Percentiles rank a stretch among this genome's conserved stretches.
phyloP scores from a whole-genome alignment of 73 alveolate genomes.

The Uronychia setigera region DNA sequence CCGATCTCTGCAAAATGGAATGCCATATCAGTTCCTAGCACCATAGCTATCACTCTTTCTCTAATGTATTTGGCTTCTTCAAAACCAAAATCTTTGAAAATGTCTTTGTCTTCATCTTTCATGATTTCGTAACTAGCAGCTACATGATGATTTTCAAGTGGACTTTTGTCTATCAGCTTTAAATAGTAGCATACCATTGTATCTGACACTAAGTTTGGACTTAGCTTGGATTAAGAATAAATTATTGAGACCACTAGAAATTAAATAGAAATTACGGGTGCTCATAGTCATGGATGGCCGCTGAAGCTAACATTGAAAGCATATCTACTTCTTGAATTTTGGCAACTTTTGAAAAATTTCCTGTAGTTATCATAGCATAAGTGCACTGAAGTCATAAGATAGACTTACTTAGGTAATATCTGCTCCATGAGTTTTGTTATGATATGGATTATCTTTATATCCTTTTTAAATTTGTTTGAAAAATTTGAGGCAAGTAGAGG shows the following conservation, averaged over 20 bases:
- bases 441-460: conserved; percentile 42
- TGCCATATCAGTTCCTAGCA: conserved; percentile 73
- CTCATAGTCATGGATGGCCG: conserved; percentile 79
- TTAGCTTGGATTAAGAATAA: conserved; percentile 64
- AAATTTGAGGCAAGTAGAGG: background rate
- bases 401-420: conserved; percentile 57
- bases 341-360: conserved; percentile 60
- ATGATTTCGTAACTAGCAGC: conserved; percentile 24
- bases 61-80: conserved; percentile 65
- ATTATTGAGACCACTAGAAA: conserved; percentile 78
- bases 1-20: conserved; percentile 58
- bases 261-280: conserved; percentile 64
- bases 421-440: conserved; percentile 79
- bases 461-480: conserved; percentile 1
- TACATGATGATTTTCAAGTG: conserved; percentile 62
- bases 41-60: conserved; percentile 62
- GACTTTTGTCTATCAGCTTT: conserved; percentile 57
- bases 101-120: conserved; percentile 48
- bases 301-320: conserved; percentile 50
- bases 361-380: conserved; percentile 32
- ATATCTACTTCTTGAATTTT: conserved; percentile 59
- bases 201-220: conserved; percentile 71
- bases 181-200: conserved; percentile 64
- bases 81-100: conserved; percentile 21
- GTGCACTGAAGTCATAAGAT: conserved; percentile 38